Evolutionary conservation across 495 filamentous ascomycete genomes (phyloP).

Genomic region (Hypomontagnella submonticulosa): DNA sequence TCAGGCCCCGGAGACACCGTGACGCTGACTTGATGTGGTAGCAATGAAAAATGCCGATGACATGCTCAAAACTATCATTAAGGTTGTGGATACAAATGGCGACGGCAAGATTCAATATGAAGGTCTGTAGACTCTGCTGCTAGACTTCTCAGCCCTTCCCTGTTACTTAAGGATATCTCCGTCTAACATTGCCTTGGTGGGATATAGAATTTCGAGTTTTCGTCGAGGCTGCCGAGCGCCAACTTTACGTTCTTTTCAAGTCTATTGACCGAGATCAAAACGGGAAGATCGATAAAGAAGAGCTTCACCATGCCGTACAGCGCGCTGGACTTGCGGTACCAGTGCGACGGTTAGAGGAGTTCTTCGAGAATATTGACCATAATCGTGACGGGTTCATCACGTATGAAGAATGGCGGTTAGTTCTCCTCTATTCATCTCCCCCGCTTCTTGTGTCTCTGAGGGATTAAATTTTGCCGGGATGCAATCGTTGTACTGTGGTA

Average conservation of each 20-base stretch:
- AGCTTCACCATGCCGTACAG: slow-evolving; percentile 81
- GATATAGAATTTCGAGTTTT: slow-evolving; percentile 84
- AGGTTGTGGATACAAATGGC: slow-evolving; percentile 82
- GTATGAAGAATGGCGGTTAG: slow-evolving; percentile 97
- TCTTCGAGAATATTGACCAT: slow-evolving; percentile 89
- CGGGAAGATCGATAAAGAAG: slow-evolving; percentile 86
- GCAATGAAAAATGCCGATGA: slow-evolving; percentile 93
- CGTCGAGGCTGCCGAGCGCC: slow-evolving; percentile 84
- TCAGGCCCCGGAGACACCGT: slow-evolving; percentile 6
- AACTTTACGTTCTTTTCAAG: slow-evolving; percentile 83
- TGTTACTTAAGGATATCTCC: neutral
- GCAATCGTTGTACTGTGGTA: neutral
- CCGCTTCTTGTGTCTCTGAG: slow-evolving; percentile 18
- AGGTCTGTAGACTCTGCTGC: slow-evolving; percentile 60
- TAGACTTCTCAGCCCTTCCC: neutral
- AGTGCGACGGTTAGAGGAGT: slow-evolving; percentile 77
- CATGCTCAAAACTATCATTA: slow-evolving; percentile 82
- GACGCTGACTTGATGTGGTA: slow-evolving; percentile 53
- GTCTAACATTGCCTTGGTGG: slow-evolving; percentile 12
- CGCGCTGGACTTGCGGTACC: slow-evolving; percentile 83
- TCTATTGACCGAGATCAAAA: slow-evolving; percentile 88
- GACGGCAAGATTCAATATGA: slow-evolving; percentile 92
- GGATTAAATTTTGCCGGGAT: slow-evolving; percentile 31
- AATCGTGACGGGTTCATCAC: slow-evolving; percentile 89
- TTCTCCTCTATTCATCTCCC: slow-evolving; percentile 25